phyloP scores from a whole-genome alignment of 371 early-diverging fungal species.

The Phascolomyces articulosus region DNA sequence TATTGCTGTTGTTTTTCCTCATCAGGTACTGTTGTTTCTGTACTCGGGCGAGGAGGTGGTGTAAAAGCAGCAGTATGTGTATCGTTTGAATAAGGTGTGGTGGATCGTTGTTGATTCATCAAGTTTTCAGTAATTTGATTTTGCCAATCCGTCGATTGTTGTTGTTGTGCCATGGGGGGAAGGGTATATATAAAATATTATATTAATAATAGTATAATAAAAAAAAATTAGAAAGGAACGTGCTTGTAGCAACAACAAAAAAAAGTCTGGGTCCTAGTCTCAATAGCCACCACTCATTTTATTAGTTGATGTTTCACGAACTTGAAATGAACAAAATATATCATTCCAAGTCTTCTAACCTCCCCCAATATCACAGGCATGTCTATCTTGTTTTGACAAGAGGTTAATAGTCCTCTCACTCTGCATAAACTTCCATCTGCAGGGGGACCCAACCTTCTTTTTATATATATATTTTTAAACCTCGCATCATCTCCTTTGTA shows the following conservation, averaged over 20 bases:
- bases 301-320: no score
- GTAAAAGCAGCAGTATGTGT: not conserved
- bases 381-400: no score
- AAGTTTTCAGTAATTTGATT: not conserved
- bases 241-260: not conserved
- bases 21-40: constrained; percentile 3
- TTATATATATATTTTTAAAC: no score
- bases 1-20: not conserved
- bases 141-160: not conserved
- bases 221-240: not conserved
- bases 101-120: not conserved
- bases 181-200: not conserved
- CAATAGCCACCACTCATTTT: no score
- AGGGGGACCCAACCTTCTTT: not conserved
- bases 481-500: no score
- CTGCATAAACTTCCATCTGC: not conserved
- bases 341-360: no score
- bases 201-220: not conserved
- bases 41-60: constrained; percentile 6
- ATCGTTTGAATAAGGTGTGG: not conserved
- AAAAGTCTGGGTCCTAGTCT: not conserved
- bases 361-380: no score
- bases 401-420: not conserved
- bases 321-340: no score
- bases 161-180: not conserved